A percentile compares a stretch with the other conserved stretches of the same genome.
Evolutionary conservation across 2,329 filamentous ascomycete genomes (phyloP).

Genomic region (Botrytis tulipae): DNA sequence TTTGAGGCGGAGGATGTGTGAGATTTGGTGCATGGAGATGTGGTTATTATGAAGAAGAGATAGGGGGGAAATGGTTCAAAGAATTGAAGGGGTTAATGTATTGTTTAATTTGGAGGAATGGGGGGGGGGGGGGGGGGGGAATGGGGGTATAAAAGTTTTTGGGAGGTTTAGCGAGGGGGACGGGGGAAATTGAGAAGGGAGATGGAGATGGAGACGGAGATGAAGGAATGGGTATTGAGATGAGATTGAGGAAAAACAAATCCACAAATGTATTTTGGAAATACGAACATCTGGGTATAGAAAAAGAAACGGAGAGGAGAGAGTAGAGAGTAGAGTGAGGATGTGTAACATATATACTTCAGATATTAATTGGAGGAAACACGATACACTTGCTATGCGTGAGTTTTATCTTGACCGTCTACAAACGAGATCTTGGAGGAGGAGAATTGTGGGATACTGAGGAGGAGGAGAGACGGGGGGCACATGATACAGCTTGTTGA

Average conservation of each 20-base stretch:
- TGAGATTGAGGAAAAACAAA: neutral
- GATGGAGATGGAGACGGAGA: no score
- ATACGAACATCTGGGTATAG: neutral
- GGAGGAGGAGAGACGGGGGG: no score
- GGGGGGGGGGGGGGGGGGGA: no score
- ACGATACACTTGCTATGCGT: neutral
- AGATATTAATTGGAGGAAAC: fast-evolving
- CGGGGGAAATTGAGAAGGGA: no score
- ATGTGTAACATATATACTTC: neutral
- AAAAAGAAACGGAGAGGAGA: neutral
- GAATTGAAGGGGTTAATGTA: neutral
- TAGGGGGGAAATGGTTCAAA: fast-evolving
- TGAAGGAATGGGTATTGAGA: no score
- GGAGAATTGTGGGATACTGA: no score
- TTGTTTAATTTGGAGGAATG: neutral
- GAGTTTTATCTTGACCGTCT: neutral
- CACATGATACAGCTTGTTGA: no score
- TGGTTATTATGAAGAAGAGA: neutral
- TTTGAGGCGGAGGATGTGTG: neutral
- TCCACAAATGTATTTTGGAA: neutral
- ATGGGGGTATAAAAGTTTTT: neutral
- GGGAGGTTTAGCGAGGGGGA: neutral
- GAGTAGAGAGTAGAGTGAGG: neutral
- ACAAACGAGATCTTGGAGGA: neutral
- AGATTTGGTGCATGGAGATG: neutral